Base-by-base conservation (phyloP, 1,284 basidiomycete genomes). In the Cutaneotrichosporon sp. region DNA sequence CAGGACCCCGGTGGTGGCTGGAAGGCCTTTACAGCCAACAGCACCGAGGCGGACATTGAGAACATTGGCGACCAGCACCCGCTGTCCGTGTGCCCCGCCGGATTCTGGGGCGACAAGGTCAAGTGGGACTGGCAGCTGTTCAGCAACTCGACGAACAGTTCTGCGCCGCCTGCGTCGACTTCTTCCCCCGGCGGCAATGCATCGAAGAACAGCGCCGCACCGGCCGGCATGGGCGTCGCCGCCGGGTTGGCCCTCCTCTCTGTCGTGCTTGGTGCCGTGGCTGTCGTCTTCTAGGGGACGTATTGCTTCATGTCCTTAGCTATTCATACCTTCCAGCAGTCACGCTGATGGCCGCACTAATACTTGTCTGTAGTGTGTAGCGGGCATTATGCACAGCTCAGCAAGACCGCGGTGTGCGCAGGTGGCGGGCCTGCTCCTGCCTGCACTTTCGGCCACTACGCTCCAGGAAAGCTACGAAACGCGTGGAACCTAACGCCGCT, bases 111-210 rank as follows among this genome's bases (percentile, higher is more conserved):
- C 4, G 45, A 46, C n/a, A 46, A 37, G n/a, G 55, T 63, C 4
- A 34, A 52, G 48, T 70, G 61, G 41, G 65, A 69, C 54, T 72
- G 65, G 65, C 65, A 68, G 60, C n/a, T 72, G 44, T 69, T 65
- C 32, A 49, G 46, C 25, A 47, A 47, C 46, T 19, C 33, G 24
- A 37, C 46, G 9, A 37, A 35, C 26, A 26, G 34, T 17, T 14
- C 46, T 5, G 34, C 46, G 5, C 22, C 34, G 7, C 20, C 43
- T 16, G 12, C 43, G 9, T 19, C 27, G 29, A 29, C 27, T 11
- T 44, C 42, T 16, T n/a, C 5, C 29, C 42, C 42, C 5, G 17
- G 17, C 17, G 35, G 35, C 42, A n/a, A 20, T 22, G 29, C 12
- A 6, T 8, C n/a, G 25, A 14, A 31, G 5, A 44, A 20, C 42